A percentile compares a stretch with the other conserved stretches of the same genome.
Conservation (phyloP, 305 asterid species). For the Fraxinus baroniana region DNA sequence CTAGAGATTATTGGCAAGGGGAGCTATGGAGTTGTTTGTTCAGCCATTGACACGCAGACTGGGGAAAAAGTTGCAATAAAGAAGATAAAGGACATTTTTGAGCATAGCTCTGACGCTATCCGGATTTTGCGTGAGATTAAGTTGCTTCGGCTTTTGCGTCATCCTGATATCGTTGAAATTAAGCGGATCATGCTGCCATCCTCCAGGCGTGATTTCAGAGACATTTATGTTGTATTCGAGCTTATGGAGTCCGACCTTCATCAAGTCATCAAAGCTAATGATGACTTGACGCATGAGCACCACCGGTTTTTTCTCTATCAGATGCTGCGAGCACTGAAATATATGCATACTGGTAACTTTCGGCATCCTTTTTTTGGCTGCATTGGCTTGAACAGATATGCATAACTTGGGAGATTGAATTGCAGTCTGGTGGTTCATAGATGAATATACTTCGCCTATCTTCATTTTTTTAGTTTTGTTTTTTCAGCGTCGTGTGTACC, state of each 20-base stretch:
- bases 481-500: background rate
- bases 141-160: constrained; percentile 49
- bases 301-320: constrained; percentile 54
- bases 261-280: constrained; percentile 57
- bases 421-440: background rate
- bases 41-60: constrained; percentile 48
- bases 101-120: constrained; percentile 55
- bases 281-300: constrained; percentile 50
- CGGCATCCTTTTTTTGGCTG: background rate
- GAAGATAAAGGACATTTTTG: constrained; percentile 54
- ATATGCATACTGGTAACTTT: constrained; percentile 40
- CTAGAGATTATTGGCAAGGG: constrained; percentile 55
- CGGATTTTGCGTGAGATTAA: constrained; percentile 54
- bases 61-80: constrained; percentile 57
- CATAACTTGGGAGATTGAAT: background rate
- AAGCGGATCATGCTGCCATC: constrained; percentile 57
- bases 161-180: constrained; percentile 53
- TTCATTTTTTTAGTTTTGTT: background rate
- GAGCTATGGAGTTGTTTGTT: constrained; percentile 52
- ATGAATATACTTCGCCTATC: background rate
- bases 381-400: background rate
- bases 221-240: constrained; percentile 52
- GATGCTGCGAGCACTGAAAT: constrained; percentile 52
- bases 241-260: constrained; percentile 60
- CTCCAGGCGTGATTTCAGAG: constrained; percentile 48